Conservation (phyloP, 1,284 basidiomycete species). For the Leccinum subrobustum region DNA sequence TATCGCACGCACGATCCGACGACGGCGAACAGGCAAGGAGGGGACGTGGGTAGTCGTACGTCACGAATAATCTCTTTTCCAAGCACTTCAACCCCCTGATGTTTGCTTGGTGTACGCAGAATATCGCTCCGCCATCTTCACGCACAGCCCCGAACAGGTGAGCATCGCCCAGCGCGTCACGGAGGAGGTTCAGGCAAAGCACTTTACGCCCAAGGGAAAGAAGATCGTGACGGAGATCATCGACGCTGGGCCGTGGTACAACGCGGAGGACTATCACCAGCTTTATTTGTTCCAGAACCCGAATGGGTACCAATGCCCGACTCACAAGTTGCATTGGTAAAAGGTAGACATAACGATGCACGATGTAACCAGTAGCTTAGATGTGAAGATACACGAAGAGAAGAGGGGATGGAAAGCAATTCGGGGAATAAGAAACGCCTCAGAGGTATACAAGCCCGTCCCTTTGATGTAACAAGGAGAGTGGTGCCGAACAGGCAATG, state of each 20-base stretch:
- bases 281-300: conserved; percentile 76
- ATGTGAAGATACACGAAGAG: neutral
- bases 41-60: conserved; percentile 76
- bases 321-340: conserved; percentile 52
- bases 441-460: conserved; percentile 46
- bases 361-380: neutral
- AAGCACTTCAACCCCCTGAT: conserved; percentile 4
- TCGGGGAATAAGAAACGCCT: conserved; percentile 34
- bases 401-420: neutral
- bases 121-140: conserved; percentile 94
- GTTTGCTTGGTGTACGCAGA: conserved; percentile 44
- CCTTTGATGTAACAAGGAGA: conserved; percentile 50
- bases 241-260: conserved; percentile 70
- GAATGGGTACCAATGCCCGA: conserved; percentile 56
- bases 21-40: conserved; percentile 76
- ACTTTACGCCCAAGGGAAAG: conserved; percentile 72
- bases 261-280: conserved; percentile 87
- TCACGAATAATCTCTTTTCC: neutral
- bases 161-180: conserved; percentile 78
- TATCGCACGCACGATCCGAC: conserved; percentile 28
- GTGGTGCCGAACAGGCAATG: conserved; percentile 50
- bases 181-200: conserved; percentile 81
- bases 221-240: conserved; percentile 80
- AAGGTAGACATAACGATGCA: neutral
- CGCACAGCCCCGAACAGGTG: conserved; percentile 74